Evolutionary conservation across 441 rosid species (phyloP), one percentile per base, ranked within the genome.

Genomic region (Jatropha multifida): DNA sequence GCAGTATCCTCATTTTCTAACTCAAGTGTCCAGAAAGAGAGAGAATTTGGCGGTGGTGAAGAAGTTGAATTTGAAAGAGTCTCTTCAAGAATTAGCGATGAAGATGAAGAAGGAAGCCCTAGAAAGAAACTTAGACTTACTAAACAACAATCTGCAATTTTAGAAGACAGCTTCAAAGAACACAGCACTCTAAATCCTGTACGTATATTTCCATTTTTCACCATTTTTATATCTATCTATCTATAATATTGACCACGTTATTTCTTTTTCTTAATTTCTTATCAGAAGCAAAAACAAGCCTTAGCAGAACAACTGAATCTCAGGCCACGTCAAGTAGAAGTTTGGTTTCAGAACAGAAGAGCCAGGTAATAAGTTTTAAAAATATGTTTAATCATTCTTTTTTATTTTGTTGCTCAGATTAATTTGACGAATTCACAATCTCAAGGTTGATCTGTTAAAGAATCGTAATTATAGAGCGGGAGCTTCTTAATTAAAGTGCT

Each of bases 331-430:
- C 98, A 95, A 83, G 99, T 95, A 38, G 99, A 95, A 87, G 99
- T 95, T 32, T 95, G 99, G 99, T 95, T 95, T 85, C 99, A 95
- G 76, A 95, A 95, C 78, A 85, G 99, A 79, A 82, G 99, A 83
- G 99, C 99, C 83, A 90, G 99, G 99, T 93, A 80, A 12, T 37
- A 4, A 64, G 64, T 26, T 67, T 78, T 71, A 64, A 37, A 41
- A 32, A 17, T 3, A 42, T 23, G 63, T 42, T 48, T 44, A 2
- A 14, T 40, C 17, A 13, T 6, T 54, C 54, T 0, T 15, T 44
- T n/a, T 64, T 38, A 14, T 27, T 6, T 37, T 38, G n/a, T 3
- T 37, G 2, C 32, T 32, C 32, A 32, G 23, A 23, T 23, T 23
- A 32, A 32, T 32, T 1, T 32, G 7, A 64, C n/a, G 7, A 44